Evolutionary conservation across 2,329 filamentous ascomycete genomes (phyloP), one percentile per base, ranked within the genome.

Genomic region (Claviceps citrina): DNA sequence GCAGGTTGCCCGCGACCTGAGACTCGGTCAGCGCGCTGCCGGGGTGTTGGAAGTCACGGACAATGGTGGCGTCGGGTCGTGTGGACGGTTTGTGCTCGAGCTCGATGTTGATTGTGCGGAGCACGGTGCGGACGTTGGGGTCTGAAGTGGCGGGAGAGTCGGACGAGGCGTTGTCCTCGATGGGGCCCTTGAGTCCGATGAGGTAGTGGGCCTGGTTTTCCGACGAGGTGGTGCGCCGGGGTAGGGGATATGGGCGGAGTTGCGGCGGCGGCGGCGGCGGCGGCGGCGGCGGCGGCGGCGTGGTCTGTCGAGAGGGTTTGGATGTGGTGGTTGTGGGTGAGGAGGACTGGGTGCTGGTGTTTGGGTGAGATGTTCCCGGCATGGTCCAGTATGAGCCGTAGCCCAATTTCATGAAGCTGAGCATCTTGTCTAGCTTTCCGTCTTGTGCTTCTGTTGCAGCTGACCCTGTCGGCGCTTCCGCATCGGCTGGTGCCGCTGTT

Each of bases 31-130:
- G 51, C 30, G 47, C 46, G 36, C 55, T 55, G 33, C 50, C 53
- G 5, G 60, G 49, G 50, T 68, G 47, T 36, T 48, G 52, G 22
- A 71, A 58, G 43, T 71, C 66, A 13, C 62, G 63, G 6, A 66
- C 59, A 16, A 65, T 59, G 35, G 67, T 62, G 5, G 57, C 58
- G 47, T 70, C 66, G 4, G 61, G 53, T n/a, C 55, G 61, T 16
- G 52, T 46, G 15, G 53, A 55, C 7, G 53, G 56, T 41, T 58
- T 57, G 7, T 58, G 55, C 38, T 75, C 67, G 16, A 81, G 58
- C 51, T 84, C 77, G 19, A 85, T 68, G 18, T 79, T 73, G 19
- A 87, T 48, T 0, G 79, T 83, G 36, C 81, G 71, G 3, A 84
- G 59, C 10, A 76, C 57, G 8, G 73, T 78, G 24, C 78, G 69